These are phyloP conservation scores for Penicillium thymicola DNA, from an alignment of 2,329 filamentous ascomycete species.

Conservation along the genomic window DNA sequence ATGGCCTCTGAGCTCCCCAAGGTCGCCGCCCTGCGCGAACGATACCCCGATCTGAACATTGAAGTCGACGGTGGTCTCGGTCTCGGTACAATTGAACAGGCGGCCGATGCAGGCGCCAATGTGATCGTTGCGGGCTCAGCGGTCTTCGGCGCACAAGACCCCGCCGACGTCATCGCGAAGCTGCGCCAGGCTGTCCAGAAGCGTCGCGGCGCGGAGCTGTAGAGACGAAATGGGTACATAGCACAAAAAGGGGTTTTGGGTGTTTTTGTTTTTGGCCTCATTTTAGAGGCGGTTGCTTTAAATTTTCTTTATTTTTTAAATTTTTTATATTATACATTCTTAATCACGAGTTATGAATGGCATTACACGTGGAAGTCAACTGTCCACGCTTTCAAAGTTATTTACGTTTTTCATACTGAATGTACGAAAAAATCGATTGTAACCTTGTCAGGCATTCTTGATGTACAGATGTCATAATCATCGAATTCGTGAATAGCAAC, in stretches of 20 bases:
- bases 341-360: constrained; percentile 24
- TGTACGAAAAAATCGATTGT: not conserved
- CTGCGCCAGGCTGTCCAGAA: constrained; percentile 76
- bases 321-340: constrained; percentile 9
- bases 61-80: constrained; percentile 94
- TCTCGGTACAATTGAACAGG: constrained; percentile 84
- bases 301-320: not conserved
- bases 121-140: constrained; percentile 97
- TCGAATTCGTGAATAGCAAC: constrained; percentile 13
- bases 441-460: constrained; percentile 4
- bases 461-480: constrained; percentile 21
- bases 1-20: constrained; percentile 96
- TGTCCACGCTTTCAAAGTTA: not conserved
- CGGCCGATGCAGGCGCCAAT: constrained; percentile 92
- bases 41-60: constrained; percentile 90
- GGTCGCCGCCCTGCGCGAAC: constrained; percentile 74
- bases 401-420: constrained; percentile 1
- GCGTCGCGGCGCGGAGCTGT: constrained; percentile 32
- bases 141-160: constrained; percentile 89
- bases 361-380: constrained; percentile 10
- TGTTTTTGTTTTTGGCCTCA: constrained; percentile 6
- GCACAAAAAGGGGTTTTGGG: constrained; percentile 17
- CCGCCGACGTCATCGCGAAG: constrained; percentile 78
- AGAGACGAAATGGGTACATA: not conserved
- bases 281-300: not conserved